Conservation (phyloP, 192 early-diverging fungal genomes). For the Powellomyces hirtus region DNA sequence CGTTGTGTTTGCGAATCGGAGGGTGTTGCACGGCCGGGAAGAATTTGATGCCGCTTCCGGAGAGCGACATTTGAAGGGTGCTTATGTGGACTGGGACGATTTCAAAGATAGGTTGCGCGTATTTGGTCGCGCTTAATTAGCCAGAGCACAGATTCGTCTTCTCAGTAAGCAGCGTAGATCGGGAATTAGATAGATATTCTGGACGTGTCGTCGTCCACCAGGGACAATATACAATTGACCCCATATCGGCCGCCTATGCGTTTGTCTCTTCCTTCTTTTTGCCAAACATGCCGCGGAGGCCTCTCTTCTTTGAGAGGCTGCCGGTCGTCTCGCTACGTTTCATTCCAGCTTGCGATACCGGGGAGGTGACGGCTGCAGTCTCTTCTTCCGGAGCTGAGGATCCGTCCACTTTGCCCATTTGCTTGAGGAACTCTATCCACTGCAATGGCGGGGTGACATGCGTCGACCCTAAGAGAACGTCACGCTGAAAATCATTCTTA, state of each 20-base stretch:
- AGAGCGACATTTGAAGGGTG: conserved; percentile 73
- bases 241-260: too few species aligned
- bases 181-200: too few species aligned
- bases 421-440: conserved; percentile 66
- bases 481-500: conserved; percentile 56
- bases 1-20: conserved; percentile 75
- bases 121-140: too few species aligned
- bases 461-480: conserved; percentile 76
- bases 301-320: background rate
- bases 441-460: conserved; percentile 67
- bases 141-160: too few species aligned
- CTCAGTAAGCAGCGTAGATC: too few species aligned
- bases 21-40: conserved; percentile 75
- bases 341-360: background rate
- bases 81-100: conserved; percentile 57
- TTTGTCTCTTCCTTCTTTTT: conserved; percentile 21
- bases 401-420: conserved; percentile 53
- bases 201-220: too few species aligned
- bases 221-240: too few species aligned
- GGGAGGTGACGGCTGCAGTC: background rate
- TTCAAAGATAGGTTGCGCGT: conserved; percentile 46
- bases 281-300: conserved; percentile 14
- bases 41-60: conserved; percentile 71
- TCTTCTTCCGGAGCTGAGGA: background rate
- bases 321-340: conserved; percentile 1